A percentile compares a stretch with the other conserved stretches of the same genome.
These are phyloP conservation scores for Skeletonema tropicum DNA, from an alignment of 108 stramenopile species.

Conservation along the genomic window DNA sequence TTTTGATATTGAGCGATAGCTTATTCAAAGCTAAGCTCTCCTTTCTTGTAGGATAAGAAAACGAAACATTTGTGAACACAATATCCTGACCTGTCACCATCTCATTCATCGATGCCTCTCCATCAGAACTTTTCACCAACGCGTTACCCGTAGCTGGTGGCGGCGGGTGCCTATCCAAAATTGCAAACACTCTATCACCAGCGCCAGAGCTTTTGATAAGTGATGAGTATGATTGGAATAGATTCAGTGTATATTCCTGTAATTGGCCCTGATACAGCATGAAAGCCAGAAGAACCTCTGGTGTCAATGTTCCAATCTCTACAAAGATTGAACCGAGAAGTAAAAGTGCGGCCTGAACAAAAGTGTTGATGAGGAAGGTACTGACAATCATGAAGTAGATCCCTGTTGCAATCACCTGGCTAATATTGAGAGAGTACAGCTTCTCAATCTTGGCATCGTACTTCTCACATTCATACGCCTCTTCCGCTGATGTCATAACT, in stretches of 20 bases:
- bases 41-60: constrained; percentile 93
- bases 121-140: constrained; percentile 26
- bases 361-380: constrained; percentile 90
- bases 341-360: constrained; percentile 82
- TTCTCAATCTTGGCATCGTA: constrained; percentile 71
- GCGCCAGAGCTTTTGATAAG: constrained; percentile 91
- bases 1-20: constrained; percentile 69
- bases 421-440: constrained; percentile 84
- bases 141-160: constrained; percentile 73
- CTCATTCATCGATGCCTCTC: constrained; percentile 4
- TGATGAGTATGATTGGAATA: constrained; percentile 90
- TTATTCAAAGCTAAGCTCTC: constrained; percentile 67
- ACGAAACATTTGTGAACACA: constrained; percentile 71
- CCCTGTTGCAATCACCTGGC: constrained; percentile 79
- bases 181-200: constrained; percentile 91
- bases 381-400: constrained; percentile 90
- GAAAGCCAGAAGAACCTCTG: constrained; percentile 90
- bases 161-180: constrained; percentile 77
- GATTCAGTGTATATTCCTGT: constrained; percentile 80
- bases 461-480: constrained; percentile 66
- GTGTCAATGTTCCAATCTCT: constrained; percentile 54
- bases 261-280: constrained; percentile 95
- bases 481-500: constrained; percentile 85
- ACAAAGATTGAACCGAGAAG: constrained; percentile 73
- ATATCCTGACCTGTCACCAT: constrained; percentile 20